These are phyloP conservation scores for Diaporthe humulicola DNA, from an alignment of 2,329 filamentous ascomycete species.

Conservation along the genomic window DNA sequence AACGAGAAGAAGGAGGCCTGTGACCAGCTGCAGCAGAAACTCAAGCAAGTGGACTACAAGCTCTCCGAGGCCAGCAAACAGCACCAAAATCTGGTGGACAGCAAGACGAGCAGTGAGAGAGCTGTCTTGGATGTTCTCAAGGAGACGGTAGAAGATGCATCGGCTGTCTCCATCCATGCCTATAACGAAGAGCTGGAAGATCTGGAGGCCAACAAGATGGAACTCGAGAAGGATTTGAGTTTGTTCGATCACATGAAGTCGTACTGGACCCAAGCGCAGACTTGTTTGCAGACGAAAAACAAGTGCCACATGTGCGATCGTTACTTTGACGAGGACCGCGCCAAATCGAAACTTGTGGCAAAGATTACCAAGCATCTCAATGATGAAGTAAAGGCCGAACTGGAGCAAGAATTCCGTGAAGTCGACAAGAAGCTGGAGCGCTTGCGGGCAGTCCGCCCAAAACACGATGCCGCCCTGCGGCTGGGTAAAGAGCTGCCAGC, in stretches of 20 bases:
- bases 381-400: conserved; percentile 71
- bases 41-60: conserved; percentile 82
- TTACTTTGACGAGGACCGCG: conserved; percentile 68
- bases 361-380: conserved; percentile 76
- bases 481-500: conserved; percentile 79
- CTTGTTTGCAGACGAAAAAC: conserved; percentile 75
- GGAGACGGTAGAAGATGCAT: conserved; percentile 54
- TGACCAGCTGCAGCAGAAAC: conserved; percentile 78
- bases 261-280: conserved; percentile 79
- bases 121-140: conserved; percentile 65
- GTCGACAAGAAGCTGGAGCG: conserved; percentile 61
- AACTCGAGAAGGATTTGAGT: conserved; percentile 76
- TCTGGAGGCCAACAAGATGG: conserved; percentile 68
- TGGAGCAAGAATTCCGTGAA: conserved; percentile 49
- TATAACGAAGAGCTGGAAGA: conserved; percentile 65
- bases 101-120: conserved; percentile 72
- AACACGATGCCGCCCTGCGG: conserved; percentile 81
- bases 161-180: conserved; percentile 62
- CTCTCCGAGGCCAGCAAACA: conserved; percentile 76
- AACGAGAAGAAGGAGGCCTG: conserved; percentile 77
- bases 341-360: conserved; percentile 72
- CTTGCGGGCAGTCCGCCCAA: conserved; percentile 72
- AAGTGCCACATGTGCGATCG: conserved; percentile 83
- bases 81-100: conserved; percentile 72
- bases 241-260: conserved; percentile 77